Evolutionary conservation across 1,284 basidiomycete species (phyloP), one percentile per base, ranked within the genome.

Genomic region (Sporisorium exsertum): DNA sequence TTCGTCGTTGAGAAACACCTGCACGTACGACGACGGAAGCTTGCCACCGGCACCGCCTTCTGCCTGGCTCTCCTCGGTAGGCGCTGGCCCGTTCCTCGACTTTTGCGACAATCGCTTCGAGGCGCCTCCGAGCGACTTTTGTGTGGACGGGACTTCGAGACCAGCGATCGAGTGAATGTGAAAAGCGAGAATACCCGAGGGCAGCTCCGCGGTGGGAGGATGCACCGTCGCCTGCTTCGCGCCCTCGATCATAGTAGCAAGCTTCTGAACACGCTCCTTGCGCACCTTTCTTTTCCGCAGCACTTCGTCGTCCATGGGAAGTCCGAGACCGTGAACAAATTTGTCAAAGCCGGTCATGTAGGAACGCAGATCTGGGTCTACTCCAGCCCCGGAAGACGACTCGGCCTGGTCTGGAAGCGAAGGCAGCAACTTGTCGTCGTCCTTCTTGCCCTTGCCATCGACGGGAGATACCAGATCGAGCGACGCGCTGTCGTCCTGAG

Each of bases 1-100:
- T 51, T 81, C 80, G 60, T 84, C 82, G 58, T 84, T 82, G 43
- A 84, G 58, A 51, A 82, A 58, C 20, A 82, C 80, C 40, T 84
- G 81, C 4, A 80, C 79, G 52, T 84, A 84, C 3, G 80, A 79
- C 26, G 76, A 80, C 7, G 82, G 82, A 8, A 83, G 56, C 65
- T 75, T 75, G 50, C 68, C 69, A 5, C 56, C 66, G 13, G 66
- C 55, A 5, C 67, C 59, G 16, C 73, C 72, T 24, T 77, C 80
- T 13, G 73, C 73, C 15, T 71, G 70, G 50, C 55, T 66, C 43
- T 75, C 78, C 9, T 80, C 76, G 3, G 60, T 63, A 1, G 68
- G 63, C 20, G 70, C 64, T 18, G 55, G 24, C 3, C 46, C 61
- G 57, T 73, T 58, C 18, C 69, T 56, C 29, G 59, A 52, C 59